Evolutionary conservation across 352 stramenopile species (phyloP).

Genomic region (Phytophthora crassamura): DNA sequence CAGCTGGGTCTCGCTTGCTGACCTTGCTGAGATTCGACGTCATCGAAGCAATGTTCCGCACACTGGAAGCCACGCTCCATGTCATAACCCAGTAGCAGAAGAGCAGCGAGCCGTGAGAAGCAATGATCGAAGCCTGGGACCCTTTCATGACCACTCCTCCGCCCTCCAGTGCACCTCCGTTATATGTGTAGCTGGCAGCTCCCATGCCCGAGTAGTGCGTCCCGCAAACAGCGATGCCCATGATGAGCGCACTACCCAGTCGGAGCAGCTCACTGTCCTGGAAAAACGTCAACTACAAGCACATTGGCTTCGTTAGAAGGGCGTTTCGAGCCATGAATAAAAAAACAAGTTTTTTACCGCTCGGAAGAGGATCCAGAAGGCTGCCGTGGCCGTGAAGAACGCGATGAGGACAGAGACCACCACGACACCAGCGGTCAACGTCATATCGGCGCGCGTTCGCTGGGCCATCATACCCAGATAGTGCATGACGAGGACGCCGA

Average conservation of each 20-base stretch:
- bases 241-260: constrained; percentile 60
- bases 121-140: constrained; percentile 33
- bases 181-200: constrained; percentile 46
- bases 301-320: not conserved
- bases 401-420: constrained; percentile 59
- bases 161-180: constrained; percentile 31
- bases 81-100: constrained; percentile 70
- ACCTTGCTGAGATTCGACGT: constrained; percentile 25
- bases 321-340: not conserved
- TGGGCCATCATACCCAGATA: constrained; percentile 80
- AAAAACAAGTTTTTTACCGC: constrained; percentile 31
- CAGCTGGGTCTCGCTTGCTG: constrained; percentile 23
- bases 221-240: constrained; percentile 70
- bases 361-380: constrained; percentile 79
- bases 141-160: constrained; percentile 47
- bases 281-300: constrained; percentile 62
- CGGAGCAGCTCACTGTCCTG: constrained; percentile 58
- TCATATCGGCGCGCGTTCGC: constrained; percentile 49
- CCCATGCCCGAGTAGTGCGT: constrained; percentile 70
- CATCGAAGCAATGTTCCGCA: constrained; percentile 37
- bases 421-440: constrained; percentile 48
- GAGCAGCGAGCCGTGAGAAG: constrained; percentile 56
- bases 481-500: constrained; percentile 78
- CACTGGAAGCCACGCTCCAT: constrained; percentile 35
- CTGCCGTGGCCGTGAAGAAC: constrained; percentile 61